A percentile compares a stretch with the other conserved stretches of the same genome.
These are phyloP conservation scores for Piper longum DNA, from an alignment of 164 flowering plant genomes.

Conservation along the genomic window DNA sequence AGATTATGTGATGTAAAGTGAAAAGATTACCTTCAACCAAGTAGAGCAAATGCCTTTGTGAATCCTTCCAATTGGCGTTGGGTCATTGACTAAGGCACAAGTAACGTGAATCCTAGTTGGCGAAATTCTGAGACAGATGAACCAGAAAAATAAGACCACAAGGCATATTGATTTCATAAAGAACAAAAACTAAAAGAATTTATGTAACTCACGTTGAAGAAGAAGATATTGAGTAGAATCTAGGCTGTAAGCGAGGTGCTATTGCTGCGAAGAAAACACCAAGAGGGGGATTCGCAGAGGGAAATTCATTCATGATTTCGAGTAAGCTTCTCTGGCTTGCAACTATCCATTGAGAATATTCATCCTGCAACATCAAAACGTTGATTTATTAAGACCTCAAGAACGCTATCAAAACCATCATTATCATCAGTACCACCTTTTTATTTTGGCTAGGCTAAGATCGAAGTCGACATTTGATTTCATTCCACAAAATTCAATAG, in stretches of 20 bases:
- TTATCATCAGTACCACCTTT: no score
- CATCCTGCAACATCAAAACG: constrained; percentile 46
- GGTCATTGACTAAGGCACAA: constrained; percentile 78
- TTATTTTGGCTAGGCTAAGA: no score
- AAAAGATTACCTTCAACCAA: constrained; percentile 82
- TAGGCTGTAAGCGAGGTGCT: constrained; percentile 95
- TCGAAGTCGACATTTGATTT: no score
- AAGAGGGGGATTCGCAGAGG: constrained; percentile 86
- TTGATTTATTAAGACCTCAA: no score
- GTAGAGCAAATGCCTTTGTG: constrained; percentile 96
- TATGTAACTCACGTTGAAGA: constrained; percentile 54
- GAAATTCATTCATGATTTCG: constrained; percentile 92
- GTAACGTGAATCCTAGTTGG: constrained; percentile 88
- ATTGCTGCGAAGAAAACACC: constrained; percentile 96
- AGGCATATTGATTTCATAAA: not conserved
- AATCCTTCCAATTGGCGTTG: constrained; percentile 73
- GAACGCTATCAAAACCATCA: no score
- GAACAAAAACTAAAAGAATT: not conserved
- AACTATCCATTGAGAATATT: constrained; percentile 85
- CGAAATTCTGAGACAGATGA: constrained; percentile 46
- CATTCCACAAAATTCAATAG: no score
- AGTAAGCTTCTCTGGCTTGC: constrained; percentile 87
- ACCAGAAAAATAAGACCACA: not conserved
- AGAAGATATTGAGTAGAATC: constrained; percentile 97
- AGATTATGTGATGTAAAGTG: not conserved